Percentiles rank a stretch among this genome's conserved stretches.
Evolutionary conservation across 2,329 filamentous ascomycete genomes (phyloP).

Genomic region (Fusarium beomiforme): DNA sequence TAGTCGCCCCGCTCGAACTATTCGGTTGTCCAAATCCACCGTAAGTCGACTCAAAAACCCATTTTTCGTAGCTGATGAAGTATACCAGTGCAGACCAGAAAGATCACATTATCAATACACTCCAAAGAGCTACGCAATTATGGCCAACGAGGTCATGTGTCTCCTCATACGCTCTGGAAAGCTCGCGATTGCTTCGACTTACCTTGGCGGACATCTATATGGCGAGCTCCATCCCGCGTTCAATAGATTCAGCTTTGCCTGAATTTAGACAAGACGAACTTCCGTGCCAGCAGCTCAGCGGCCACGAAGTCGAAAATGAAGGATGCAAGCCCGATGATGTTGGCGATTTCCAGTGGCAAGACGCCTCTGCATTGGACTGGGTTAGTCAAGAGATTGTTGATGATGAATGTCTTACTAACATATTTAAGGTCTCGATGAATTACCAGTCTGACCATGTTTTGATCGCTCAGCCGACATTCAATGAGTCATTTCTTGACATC

Average conservation of each 20-base stretch:
- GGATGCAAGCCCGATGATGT: too few relatives aligned
- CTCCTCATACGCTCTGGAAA: background rate
- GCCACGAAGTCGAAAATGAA: rapidly evolving
- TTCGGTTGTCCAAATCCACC: slow-evolving; percentile 17
- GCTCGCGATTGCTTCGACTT: background rate
- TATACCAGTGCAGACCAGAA: background rate
- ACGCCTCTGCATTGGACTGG: background rate
- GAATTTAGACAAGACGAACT: rapidly evolving
- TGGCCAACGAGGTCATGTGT: background rate
- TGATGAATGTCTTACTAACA: background rate
- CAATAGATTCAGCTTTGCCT: rapidly evolving
- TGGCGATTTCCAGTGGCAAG: background rate
- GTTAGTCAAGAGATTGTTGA: background rate
- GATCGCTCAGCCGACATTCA: too few relatives aligned
- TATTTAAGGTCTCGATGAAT: background rate
- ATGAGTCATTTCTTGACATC: background rate
- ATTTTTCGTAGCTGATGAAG: background rate
- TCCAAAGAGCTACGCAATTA: background rate
- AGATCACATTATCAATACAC: rapidly evolving
- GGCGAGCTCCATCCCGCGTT: background rate
- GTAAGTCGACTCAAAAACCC: background rate
- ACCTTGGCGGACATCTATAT: background rate
- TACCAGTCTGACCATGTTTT: background rate
- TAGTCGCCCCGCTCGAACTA: slow-evolving; percentile 7
- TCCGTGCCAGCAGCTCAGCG: rapidly evolving